Percentiles rank a stretch among this genome's conserved stretches.
These are phyloP conservation scores for Vitis amurensis DNA, from an alignment of 164 flowering plant genomes.

Conservation along the genomic window DNA sequence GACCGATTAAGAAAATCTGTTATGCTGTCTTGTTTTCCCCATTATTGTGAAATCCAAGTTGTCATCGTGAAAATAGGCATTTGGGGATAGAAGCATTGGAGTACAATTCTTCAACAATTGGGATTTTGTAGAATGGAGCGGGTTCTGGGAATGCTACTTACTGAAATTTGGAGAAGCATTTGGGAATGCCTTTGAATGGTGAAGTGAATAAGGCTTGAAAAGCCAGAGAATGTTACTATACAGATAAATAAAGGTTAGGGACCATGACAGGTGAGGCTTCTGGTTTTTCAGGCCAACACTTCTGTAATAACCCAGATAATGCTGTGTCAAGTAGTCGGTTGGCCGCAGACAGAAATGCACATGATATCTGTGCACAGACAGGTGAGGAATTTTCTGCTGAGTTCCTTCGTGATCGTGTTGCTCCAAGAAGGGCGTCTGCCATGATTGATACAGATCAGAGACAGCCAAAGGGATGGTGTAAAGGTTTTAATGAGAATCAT, in stretches of 20 bases:
- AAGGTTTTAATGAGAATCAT: slow-evolving; percentile 19
- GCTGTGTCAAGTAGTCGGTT: slow-evolving; percentile 10
- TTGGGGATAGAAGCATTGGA: neutral
- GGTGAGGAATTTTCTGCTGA: slow-evolving; percentile 83
- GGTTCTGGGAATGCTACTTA: neutral
- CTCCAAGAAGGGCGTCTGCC: slow-evolving; percentile 24
- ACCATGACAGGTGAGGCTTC: slow-evolving; percentile 41
- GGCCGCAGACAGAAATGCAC: slow-evolving; percentile 18
- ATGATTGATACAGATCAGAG: slow-evolving; percentile 24
- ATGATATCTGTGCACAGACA: slow-evolving; percentile 60
- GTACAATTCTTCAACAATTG: neutral
- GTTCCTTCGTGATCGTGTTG: slow-evolving; percentile 52
- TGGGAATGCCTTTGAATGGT: neutral
- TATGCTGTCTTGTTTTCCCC: neutral
- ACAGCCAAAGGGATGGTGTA: slow-evolving; percentile 22
- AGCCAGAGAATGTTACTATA: slow-evolving; percentile 1
- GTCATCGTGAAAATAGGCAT: neutral
- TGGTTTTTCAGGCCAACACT: slow-evolving; percentile 31
- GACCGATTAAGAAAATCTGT: neutral
- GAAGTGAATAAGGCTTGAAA: neutral
- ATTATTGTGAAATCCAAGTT: neutral
- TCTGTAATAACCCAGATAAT: slow-evolving; percentile 19
- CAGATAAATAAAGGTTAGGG: neutral
- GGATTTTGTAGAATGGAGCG: neutral
- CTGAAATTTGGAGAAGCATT: neutral